Base-by-base conservation (phyloP, 768 basidiomycete genomes). In the Kwoniella dendrophila region DNA sequence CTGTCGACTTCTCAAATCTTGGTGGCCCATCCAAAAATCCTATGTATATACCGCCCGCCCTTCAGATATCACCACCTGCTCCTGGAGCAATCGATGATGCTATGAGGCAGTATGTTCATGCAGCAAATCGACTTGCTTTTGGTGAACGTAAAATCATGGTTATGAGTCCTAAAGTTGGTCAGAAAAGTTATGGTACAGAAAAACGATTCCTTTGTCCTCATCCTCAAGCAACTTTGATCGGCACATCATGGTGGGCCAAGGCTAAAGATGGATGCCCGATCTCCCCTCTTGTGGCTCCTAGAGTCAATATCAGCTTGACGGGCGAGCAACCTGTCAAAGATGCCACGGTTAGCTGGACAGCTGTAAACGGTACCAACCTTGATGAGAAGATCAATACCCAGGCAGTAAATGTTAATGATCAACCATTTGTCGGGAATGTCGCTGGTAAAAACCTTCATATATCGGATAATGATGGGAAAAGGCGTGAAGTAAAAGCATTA, bases 111-210 rank as follows among this genome's bases (percentile, higher is more conserved):
- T 97, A 92, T 76, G 85, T 93, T 52, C 85, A 87, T 33, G 86
- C 92, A 22, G 83, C 86, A 38, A 95, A 95, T 76, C 85, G 93
- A 30, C 84, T 96, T 47, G 89, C 89, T 1, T 89, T 89, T 70
- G 95, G 95, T 52, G 95, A 97, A 78, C 86, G 92, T 49, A 92
- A 92, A 3, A 86, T 98, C 63, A 89, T 97, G 63, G 89, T 98
- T 71, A 93, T 96, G 90, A 94, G 92, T n/a, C 92, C 90, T 76
- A 92, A 90, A 74, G 93, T 97, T 30, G 95, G 92, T 2, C 95
- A 98, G 82, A 95, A 97, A 76, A 92, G 90, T 8, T 98, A 97
- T 76, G 94, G 93, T 36, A 92, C 89, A 18, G 94, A 97, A 79
- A 96, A 96, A 79, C 85, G 94, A 44, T 95, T 94, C 84, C 84